phyloP scores from a whole-genome alignment of 106 monocot species.

The Platanthera zijinensis region DNA sequence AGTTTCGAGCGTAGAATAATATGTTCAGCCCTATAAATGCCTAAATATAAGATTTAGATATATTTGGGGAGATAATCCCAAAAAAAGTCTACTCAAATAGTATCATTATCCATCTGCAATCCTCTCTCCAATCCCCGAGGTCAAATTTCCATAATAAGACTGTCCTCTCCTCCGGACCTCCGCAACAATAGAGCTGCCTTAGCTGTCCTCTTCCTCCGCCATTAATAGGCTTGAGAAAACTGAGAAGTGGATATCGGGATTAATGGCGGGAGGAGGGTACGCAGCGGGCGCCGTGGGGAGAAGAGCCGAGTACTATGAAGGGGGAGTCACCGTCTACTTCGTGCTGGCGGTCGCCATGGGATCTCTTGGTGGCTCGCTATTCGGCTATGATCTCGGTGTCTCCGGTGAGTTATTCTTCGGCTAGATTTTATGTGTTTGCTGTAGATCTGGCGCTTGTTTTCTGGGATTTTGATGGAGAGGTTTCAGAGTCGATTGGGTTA shows the following conservation, averaged over 20 bases:
- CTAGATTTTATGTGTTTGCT: too few relatives aligned
- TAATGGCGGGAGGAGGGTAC: conserved; percentile 68
- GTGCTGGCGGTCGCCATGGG: conserved; percentile 53
- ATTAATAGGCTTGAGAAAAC: background rate
- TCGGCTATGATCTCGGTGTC: conserved; percentile 74
- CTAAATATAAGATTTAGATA: too few relatives aligned
- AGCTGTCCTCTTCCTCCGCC: too few relatives aligned
- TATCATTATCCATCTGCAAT: too few relatives aligned
- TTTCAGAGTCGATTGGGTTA: background rate
- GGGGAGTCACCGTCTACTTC: conserved; percentile 52
- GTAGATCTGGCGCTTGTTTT: background rate
- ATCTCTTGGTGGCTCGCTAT: conserved; percentile 66
- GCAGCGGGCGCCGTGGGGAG: conserved; percentile 22
- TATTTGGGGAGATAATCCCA: too few relatives aligned
- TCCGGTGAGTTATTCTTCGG: conserved; percentile 32
- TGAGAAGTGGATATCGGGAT: background rate
- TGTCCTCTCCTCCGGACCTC: too few relatives aligned
- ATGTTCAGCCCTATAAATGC: too few relatives aligned
- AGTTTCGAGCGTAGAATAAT: too few relatives aligned
- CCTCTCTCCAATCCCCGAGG: too few relatives aligned
- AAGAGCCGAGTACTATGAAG: conserved; percentile 49
- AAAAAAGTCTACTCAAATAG: too few relatives aligned
- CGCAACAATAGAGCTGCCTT: too few relatives aligned
- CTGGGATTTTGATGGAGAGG: background rate
- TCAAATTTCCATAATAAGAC: too few relatives aligned